A percentile compares a stretch with the other conserved stretches of the same genome.
Evolutionary conservation across 129 eudicot genomes (phyloP).

Genomic region (Heracleum sosnowskyi): DNA sequence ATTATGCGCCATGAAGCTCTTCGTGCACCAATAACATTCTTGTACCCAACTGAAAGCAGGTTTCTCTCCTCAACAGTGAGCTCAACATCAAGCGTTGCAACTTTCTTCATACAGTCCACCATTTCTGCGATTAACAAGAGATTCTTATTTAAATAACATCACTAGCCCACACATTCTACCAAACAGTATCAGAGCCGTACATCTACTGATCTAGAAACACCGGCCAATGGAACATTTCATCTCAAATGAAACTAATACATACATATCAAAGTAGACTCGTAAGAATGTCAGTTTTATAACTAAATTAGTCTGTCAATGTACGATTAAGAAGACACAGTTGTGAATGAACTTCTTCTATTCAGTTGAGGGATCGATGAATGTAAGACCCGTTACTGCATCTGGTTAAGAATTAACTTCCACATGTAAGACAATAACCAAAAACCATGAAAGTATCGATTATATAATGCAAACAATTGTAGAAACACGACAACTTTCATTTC

Average conservation of each 20-base stretch:
- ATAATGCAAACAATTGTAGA: too few species aligned
- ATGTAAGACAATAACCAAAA: too few species aligned
- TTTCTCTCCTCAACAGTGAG: conserved; percentile 56
- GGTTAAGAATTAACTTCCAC: too few species aligned
- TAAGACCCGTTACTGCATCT: too few species aligned
- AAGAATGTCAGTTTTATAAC: too few species aligned
- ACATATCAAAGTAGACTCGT: too few species aligned
- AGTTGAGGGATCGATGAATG: background rate
- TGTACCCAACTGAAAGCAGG: conserved; percentile 59
- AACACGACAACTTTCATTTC: too few species aligned
- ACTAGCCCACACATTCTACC: too few species aligned
- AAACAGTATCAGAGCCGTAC: background rate
- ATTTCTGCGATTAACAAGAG: conserved; percentile 35
- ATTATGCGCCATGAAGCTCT: conserved; percentile 70
- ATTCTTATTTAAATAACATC: background rate
- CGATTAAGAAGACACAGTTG: background rate
- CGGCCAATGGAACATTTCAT: background rate
- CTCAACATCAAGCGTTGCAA: conserved; percentile 54
- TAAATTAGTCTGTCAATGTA: background rate
- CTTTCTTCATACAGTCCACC: conserved; percentile 58
- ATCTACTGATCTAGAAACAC: background rate
- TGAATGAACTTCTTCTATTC: background rate
- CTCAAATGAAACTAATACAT: background rate
- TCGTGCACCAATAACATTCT: conserved; percentile 53
- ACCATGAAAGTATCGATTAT: too few species aligned